Evolutionary conservation across 495 filamentous ascomycete species (phyloP), one percentile per base, ranked within the genome.

Genomic region (Penicillium flavigenum): DNA sequence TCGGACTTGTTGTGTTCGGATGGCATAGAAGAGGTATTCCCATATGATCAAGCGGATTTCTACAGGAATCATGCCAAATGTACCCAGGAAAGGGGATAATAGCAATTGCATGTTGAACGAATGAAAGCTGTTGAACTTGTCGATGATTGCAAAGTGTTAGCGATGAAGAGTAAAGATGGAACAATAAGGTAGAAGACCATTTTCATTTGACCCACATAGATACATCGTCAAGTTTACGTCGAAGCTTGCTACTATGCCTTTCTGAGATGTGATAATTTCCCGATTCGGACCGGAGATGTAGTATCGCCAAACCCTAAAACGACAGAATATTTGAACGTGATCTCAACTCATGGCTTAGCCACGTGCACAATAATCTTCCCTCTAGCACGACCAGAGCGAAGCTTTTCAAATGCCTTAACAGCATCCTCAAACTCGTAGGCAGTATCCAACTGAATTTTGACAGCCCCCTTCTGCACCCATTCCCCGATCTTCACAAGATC

Each of bases 311-410:
- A 29, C 26, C n/a, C n/a, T 14, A 14, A 31, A 31, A 32, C 2
- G n/a, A 48, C n/a, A 0, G 34, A 38, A 39, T 4, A 39, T n/a
- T 39, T 39, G 36, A 2, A 5, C 14, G 24, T 7, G 4, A 8
- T 47, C 14, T 17, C 27, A 44, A 17, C 49, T 68, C 50, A 26
- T 61, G 43, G 10, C 31, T 55, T 47, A 27, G 43, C 59, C 10
- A 87, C 79, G 57, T 80, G 71, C 14, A 92, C 74, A 34, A 91
- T 71, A 62, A 91, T 77, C 76, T 91, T 92, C 2, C 88, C 88
- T 60, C 75, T 84, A 19, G 82, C 74, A 47, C 82, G 76, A 5
- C 81, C 79, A 9, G 72, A 81, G 60, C 81, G 85, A 57, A 90
- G 66, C 61, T 75, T 81, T 66, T 80, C 80, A 65, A 83, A 86